Evolutionary conservation across 2,329 filamentous ascomycete species (phyloP).

Genomic region (Colletotrichum tamarilloi): DNA sequence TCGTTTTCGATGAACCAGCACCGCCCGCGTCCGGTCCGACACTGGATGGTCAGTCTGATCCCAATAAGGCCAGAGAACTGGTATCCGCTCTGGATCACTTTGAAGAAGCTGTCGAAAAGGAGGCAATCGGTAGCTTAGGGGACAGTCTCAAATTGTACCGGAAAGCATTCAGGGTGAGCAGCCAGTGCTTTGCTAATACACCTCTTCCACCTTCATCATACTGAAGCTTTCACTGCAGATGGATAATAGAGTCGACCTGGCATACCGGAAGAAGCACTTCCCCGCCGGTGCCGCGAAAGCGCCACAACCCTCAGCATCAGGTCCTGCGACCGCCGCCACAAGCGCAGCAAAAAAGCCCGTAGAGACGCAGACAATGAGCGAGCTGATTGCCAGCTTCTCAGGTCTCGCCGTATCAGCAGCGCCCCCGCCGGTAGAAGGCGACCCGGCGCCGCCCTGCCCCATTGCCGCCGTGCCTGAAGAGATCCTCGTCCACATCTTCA

Average conservation of each 20-base stretch:
- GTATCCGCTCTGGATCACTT: constrained; percentile 90
- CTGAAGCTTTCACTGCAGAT: constrained; percentile 63
- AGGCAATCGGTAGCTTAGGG: constrained; percentile 84
- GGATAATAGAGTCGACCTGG: constrained; percentile 84
- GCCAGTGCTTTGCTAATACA: neutral
- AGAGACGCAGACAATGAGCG: constrained; percentile 61
- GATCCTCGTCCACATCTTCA: constrained; percentile 82
- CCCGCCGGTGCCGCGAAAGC: constrained; percentile 70
- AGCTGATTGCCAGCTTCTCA: constrained; percentile 83
- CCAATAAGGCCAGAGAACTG: constrained; percentile 58
- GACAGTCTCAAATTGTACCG: constrained; percentile 91
- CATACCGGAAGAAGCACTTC: constrained; percentile 93
- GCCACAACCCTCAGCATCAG: constrained; percentile 35
- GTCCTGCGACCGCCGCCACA: constrained; percentile 40
- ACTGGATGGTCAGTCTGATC: constrained; percentile 32
- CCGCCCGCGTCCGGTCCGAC: neutral
- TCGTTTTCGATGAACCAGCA: constrained; percentile 46
- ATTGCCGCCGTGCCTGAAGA: constrained; percentile 84
- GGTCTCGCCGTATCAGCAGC: constrained; percentile 74
- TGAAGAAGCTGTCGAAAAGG: constrained; percentile 89
- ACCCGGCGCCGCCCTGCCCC: constrained; percentile 80
- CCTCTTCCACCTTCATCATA: neutral
- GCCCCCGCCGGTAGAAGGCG: constrained; percentile 77
- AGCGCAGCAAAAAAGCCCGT: constrained; percentile 34
- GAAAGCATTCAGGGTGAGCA: constrained; percentile 83